Percentiles rank a stretch among this genome's conserved stretches.
These are phyloP conservation scores for Scheffersomyces titani DNA, from an alignment of 1,139 yeast genomes.

Conservation along the genomic window DNA sequence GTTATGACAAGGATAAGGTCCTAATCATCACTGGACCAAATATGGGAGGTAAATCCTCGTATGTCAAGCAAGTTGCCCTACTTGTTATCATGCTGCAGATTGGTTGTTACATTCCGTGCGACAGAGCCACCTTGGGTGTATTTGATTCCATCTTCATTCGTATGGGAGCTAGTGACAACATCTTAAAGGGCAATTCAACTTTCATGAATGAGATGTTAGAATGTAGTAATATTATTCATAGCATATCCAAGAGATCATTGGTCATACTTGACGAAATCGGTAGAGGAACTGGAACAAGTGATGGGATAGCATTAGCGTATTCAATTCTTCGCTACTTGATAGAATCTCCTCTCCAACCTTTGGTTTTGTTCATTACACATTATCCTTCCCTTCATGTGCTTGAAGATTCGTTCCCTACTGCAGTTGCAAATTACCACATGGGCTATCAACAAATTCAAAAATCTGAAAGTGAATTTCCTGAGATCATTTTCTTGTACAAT, in stretches of 20 bases:
- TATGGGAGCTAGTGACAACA: constrained; percentile 78
- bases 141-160: constrained; percentile 58
- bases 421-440: constrained; percentile 71
- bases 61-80: constrained; percentile 64
- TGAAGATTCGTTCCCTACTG: constrained; percentile 36
- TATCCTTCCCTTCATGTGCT: constrained; percentile 71
- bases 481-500: constrained; percentile 61
- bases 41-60: constrained; percentile 79
- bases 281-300: constrained; percentile 83
- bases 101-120: constrained; percentile 48
- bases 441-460: constrained; percentile 55
- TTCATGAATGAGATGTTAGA: constrained; percentile 77
- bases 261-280: constrained; percentile 69
- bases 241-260: constrained; percentile 50
- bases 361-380: constrained; percentile 83
- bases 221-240: constrained; percentile 55
- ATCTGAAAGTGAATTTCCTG: constrained; percentile 35
- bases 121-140: constrained; percentile 52
- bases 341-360: constrained; percentile 44
- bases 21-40: constrained; percentile 73
- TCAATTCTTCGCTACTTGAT: constrained; percentile 70
- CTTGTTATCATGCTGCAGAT: constrained; percentile 55
- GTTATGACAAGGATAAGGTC: constrained; percentile 45
- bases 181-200: constrained; percentile 68
- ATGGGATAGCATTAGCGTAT: constrained; percentile 86